Evolutionary conservation across 768 basidiomycete genomes (phyloP).

Genomic region (Mycena vulgaris): DNA sequence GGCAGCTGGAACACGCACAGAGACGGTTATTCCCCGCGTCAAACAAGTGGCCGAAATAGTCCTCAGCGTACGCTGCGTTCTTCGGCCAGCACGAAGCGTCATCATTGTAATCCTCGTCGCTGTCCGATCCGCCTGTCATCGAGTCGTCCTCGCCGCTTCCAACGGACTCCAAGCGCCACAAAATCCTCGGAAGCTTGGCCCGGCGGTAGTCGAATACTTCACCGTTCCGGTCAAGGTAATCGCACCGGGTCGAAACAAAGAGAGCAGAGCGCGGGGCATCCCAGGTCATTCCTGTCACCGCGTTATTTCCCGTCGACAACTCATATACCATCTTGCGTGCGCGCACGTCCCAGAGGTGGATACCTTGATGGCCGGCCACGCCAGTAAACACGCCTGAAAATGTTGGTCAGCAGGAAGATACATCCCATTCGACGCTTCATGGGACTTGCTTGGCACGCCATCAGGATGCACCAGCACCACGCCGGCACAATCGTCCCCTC

Average conservation of each 20-base stretch:
- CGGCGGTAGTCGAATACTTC: slow-evolving; percentile 13
- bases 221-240: slow-evolving; percentile 40
- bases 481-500: slow-evolving; percentile 37
- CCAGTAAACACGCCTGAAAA: slow-evolving; percentile 48
- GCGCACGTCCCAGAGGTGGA: slow-evolving; percentile 62
- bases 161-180: too few species aligned
- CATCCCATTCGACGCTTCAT: neutral
- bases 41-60: slow-evolving; percentile 53
- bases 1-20: slow-evolving; percentile 43
- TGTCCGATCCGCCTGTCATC: slow-evolving; percentile 30
- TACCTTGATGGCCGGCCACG: slow-evolving; percentile 44
- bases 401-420: neutral
- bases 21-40: slow-evolving; percentile 54
- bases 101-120: neutral
- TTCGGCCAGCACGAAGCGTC: too few species aligned
- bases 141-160: slow-evolving; percentile 23
- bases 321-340: slow-evolving; percentile 55
- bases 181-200: too few species aligned
- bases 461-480: slow-evolving; percentile 54
- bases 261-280: slow-evolving; percentile 46
- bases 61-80: slow-evolving; percentile 41
- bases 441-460: slow-evolving; percentile 51
- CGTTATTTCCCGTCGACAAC: slow-evolving; percentile 62
- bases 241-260: slow-evolving; percentile 55
- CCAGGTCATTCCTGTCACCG: slow-evolving; percentile 54